phyloP scores from a whole-genome alignment of 2,329 filamentous ascomycete species.

The Claviceps sp. region DNA sequence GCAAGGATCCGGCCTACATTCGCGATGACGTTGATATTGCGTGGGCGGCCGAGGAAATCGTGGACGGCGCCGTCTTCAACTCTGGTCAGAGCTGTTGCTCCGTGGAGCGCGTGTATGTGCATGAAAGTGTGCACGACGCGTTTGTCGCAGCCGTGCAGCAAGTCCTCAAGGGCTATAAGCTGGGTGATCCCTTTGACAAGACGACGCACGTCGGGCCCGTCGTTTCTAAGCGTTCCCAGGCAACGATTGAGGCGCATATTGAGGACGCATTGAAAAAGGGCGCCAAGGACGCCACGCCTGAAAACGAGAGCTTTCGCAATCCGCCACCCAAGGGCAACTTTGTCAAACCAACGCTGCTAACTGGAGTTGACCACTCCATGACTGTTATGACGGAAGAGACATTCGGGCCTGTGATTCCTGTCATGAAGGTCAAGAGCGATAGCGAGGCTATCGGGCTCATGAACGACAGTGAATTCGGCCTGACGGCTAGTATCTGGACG shows the following conservation, averaged over 20 bases:
- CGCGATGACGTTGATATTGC: conserved; percentile 72
- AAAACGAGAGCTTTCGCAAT: conserved; percentile 62
- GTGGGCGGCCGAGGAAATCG: conserved; percentile 89
- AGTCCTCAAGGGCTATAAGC: conserved; percentile 66
- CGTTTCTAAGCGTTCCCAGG: conserved; percentile 65
- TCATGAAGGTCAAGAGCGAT: conserved; percentile 75
- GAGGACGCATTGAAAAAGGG: conserved; percentile 72
- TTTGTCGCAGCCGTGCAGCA: conserved; percentile 71
- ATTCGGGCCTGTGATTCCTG: conserved; percentile 82
- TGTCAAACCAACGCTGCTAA: conserved; percentile 73
- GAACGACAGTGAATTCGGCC: conserved; percentile 89
- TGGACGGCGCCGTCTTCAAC: conserved; percentile 94
- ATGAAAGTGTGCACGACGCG: conserved; percentile 67
- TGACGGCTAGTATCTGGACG: conserved; percentile 96
- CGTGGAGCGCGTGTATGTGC: conserved; percentile 82
- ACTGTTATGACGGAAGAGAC: conserved; percentile 86
- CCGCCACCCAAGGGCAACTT: conserved; percentile 74
- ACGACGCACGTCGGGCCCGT: conserved; percentile 78
- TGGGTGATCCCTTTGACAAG: conserved; percentile 77
- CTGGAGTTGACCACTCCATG: conserved; percentile 70
- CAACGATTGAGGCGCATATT: conserved; percentile 65
- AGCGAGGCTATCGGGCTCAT: conserved; percentile 71
- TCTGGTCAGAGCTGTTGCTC: conserved; percentile 97
- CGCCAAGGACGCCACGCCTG: conserved; percentile 71
- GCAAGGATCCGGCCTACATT: conserved; percentile 89